These are phyloP conservation scores for Neurospora terricola DNA, from an alignment of 495 filamentous ascomycete genomes.

Conservation along the genomic window DNA sequence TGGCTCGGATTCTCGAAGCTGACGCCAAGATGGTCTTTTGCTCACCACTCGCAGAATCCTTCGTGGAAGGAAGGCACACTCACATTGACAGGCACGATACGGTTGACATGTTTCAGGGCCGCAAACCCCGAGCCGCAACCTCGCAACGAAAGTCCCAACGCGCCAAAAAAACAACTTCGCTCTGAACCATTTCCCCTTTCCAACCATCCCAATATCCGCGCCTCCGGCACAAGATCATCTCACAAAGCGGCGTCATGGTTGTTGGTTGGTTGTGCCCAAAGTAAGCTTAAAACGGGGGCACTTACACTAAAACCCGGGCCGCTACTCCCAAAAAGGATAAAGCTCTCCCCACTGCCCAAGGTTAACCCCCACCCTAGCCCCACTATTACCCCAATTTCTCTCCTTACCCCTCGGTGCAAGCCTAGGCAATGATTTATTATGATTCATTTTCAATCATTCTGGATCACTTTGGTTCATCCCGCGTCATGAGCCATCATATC, in stretches of 20 bases:
- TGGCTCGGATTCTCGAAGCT: not conserved
- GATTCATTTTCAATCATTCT: slow-evolving; percentile 8
- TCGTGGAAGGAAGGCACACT: not conserved
- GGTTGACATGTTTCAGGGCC: not conserved
- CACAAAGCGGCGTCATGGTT: not conserved
- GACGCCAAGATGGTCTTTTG: not conserved
- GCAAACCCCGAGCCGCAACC: not conserved
- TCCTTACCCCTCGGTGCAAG: not conserved
- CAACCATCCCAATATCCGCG: not conserved
- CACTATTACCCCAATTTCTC: not conserved
- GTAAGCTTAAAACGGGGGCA: not conserved
- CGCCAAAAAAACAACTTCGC: not conserved
- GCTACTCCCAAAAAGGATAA: not conserved
- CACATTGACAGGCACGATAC: too few relatives aligned
- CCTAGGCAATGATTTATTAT: slow-evolving; percentile 17
- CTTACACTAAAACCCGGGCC: not conserved
- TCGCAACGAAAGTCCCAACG: not conserved
- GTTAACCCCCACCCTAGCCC: not conserved
- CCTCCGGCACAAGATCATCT: not conserved
- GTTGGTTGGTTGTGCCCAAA: not conserved
- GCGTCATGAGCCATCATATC: not conserved
- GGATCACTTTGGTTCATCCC: not conserved
- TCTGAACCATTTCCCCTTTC: not conserved
- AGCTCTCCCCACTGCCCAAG: not conserved
- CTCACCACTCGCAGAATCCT: not conserved